Base-by-base conservation (phyloP, 805 yeast genomes). In the Kodamaea restingae region DNA sequence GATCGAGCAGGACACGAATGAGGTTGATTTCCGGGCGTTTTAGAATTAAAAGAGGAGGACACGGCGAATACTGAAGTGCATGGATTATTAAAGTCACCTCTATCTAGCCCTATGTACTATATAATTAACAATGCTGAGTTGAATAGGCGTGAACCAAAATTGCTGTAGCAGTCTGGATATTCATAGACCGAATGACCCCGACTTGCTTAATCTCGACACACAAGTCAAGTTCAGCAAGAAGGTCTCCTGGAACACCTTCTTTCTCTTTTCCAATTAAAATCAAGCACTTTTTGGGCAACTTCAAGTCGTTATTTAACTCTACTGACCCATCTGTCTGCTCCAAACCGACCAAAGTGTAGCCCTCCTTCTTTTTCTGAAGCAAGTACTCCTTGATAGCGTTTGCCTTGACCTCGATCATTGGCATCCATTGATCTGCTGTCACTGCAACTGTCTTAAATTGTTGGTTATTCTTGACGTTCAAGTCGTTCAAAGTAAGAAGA, bases 391-490 rank as follows among this genome's bases (percentile, higher is more conserved):
- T 60, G 31, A 90, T 78, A 3, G 67, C 69, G 1, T 62, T 76
- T 4, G 75, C 70, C 41, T 73, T 73, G 4, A 90, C 95, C 56
- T 88, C 91, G 5, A 66, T 55, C 79, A 90, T 81, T 1, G 97
- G 97, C 93, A 88, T 85, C 97, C 97, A 91, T 42, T 75, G 69
- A 49, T 90, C 97, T 0, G 98, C 95, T 0, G 97, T 88, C 7
- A 90, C 95, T 0, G 97, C 95, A 21, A 93, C 97, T 46, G 71
- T 80, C 52, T 79, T 84, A 65, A 90, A 90, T 43, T 84, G 90
- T 1, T 78, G 72, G 51, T 81, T 75, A 7, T 73, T 64, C 40
- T 75, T 75, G 4, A 86, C 82, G 20, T 71, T 58, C 17, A 81
- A 54, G 50, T 88, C 95, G 50, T 86, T 76, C 24, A 91, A 65